A percentile compares a stretch with the other conserved stretches of the same genome.
These are phyloP conservation scores for Trichophyton simii DNA, from an alignment of 2,329 filamentous ascomycete genomes.

Conservation along the genomic window DNA sequence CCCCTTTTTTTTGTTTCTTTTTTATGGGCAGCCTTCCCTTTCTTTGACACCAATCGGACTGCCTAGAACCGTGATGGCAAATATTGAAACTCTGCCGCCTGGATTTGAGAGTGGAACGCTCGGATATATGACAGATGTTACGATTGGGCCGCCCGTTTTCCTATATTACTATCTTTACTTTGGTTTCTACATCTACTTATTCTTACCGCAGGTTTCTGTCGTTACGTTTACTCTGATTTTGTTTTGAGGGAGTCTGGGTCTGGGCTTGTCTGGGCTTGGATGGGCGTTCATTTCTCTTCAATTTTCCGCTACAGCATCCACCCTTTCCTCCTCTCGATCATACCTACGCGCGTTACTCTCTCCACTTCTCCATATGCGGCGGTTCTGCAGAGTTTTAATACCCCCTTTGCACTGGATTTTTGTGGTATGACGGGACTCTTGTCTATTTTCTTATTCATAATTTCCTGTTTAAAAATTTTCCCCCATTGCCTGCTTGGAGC, in stretches of 20 bases:
- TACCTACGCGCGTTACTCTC: not conserved
- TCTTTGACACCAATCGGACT: not conserved
- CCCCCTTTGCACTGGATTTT: conserved; percentile 12
- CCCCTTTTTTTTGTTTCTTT: not conserved
- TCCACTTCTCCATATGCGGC: not conserved
- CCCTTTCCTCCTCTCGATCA: not conserved
- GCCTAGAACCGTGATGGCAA: not conserved
- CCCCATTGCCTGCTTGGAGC: not conserved
- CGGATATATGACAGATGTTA: not conserved
- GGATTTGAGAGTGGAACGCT: not conserved
- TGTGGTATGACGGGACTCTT: not conserved
- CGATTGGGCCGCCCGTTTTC: not conserved
- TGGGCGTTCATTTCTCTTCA: conserved; percentile 13
- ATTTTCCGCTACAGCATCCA: conserved; percentile 5
- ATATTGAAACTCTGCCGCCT: not conserved
- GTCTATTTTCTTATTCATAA: conserved; percentile 9
- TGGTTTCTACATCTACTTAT: not conserved
- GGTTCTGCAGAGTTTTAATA: conserved; percentile 11
- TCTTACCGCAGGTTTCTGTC: not conserved
- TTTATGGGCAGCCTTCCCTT: not conserved
- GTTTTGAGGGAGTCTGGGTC: conserved; percentile 10
- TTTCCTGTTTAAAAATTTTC: conserved; percentile 1
- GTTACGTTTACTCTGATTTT: not conserved
- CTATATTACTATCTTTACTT: not conserved
- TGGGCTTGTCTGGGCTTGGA: conserved; percentile 14